phyloP scores from a whole-genome alignment of 441 rosid genomes.

The Isatis lusitanica region DNA sequence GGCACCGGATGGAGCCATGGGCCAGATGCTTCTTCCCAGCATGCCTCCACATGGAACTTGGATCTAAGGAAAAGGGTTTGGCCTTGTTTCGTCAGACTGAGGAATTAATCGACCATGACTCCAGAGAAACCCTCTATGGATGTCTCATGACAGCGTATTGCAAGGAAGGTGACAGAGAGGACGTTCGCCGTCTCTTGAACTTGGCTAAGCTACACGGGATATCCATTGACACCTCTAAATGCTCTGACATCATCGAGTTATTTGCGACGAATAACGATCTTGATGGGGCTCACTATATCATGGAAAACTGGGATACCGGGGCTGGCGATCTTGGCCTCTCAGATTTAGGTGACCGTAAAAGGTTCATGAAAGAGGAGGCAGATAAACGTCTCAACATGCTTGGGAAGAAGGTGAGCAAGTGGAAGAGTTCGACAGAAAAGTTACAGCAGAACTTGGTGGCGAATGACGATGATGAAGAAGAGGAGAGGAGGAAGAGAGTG shows the following conservation, averaged over 20 bases:
- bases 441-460: constrained; percentile 13
- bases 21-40: constrained; percentile 27
- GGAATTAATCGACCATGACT: not conserved
- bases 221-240: not conserved
- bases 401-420: constrained; percentile 32
- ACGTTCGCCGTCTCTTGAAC: constrained; percentile 40
- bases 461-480: constrained; percentile 44
- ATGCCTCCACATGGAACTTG: constrained; percentile 32
- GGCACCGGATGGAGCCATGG: constrained; percentile 27
- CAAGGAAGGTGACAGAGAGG: constrained; percentile 26
- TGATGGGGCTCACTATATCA: constrained; percentile 41
- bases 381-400: constrained; percentile 36
- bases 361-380: constrained; percentile 37
- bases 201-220: constrained; percentile 22
- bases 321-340: constrained; percentile 10
- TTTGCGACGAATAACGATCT: constrained; percentile 34
- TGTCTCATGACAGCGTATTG: constrained; percentile 34
- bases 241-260: constrained; percentile 30
- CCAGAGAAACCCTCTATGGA: constrained; percentile 5
- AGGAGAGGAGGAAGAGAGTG: constrained; percentile 45
- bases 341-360: constrained; percentile 26
- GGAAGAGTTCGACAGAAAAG: constrained; percentile 41
- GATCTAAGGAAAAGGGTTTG: constrained; percentile 33
- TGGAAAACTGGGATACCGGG: constrained; percentile 38
- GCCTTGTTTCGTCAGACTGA: constrained; percentile 39